Evolutionary conservation across 23 red algal genomes (phyloP), one percentile per base, ranked within the genome.

Genomic region (Gracilaria gracilis): DNA sequence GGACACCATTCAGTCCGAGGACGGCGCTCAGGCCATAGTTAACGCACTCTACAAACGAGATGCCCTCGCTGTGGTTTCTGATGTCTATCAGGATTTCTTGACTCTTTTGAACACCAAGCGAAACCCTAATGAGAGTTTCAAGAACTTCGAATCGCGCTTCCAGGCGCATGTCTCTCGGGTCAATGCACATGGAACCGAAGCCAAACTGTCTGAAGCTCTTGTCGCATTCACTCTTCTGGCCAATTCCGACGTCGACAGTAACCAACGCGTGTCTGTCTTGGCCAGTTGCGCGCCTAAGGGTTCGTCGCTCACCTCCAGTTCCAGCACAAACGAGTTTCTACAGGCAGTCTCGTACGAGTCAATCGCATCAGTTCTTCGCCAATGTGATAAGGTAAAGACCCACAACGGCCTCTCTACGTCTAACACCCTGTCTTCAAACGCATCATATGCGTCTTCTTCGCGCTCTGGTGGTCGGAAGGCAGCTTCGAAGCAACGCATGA

Each of bases 1-100:
- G 5, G 12, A 69, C 0, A 53, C 9, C 4, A 55, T 87, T 33
- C 20, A 4, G 11, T 74, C 65, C 0, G 24, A 27, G 15, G 28
- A 15, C 19, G 83, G 83, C 0, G 83, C 83, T 24, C 1, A 87
- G 9, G 39, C 71, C 23, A 65, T 88, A 33, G 84, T 88, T 5
- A 15, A 88, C 16, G 84, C 65, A 32, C 54, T 77, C 14, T 88
- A 88, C 47, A 75, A 55, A 9, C 40, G 37, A 38, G 84, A 88
- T 59, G 50, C 66, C 0, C 51, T 88, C 24, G 44, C 84, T 12
- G 67, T 88, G 11, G 71, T 77, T 16, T 88, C 69, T 11, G 69
- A 88, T 14, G 46, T 53, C 17, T 59, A 49, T 80, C 44, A 80
- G 14, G 46, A 53, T 14, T 54, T 80, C 23, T 58, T 9, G 53